Evolutionary conservation across 495 filamentous ascomycete species (phyloP), one percentile per base, ranked within the genome.

Genomic region (Peziza echinospora): DNA sequence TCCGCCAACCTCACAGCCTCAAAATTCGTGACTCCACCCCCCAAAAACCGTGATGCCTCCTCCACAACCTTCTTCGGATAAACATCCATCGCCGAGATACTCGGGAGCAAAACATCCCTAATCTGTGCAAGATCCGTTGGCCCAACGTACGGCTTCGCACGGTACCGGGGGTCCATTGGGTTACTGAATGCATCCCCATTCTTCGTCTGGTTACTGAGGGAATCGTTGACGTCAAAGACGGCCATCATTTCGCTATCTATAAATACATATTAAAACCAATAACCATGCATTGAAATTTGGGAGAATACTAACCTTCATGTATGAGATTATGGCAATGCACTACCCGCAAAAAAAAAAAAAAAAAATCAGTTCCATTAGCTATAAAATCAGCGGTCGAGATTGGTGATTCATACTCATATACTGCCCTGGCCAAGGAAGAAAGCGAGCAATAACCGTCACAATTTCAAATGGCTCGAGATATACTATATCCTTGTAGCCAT

Each of bases 201-300:
- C 22, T 54, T 53, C n/a, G 50, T 49, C n/a, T n/a, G n/a, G n/a
- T n/a, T n/a, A n/a, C n/a, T n/a, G n/a, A n/a, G n/a, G n/a, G n/a
- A n/a, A 41, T 49, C 44, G 40, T 55, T 53, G 26, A 64, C 59
- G 51, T 67, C 65, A 54, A 66, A 67, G 21, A 62, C 62, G 22
- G 57, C 65, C 65, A 66, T 66, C 65, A 68, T 67, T 28, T 65
- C 65, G 49, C 67, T 56, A 49, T 67, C 65, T n/a, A n/a, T n/a
- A n/a, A n/a, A n/a, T n/a, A n/a, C n/a, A n/a, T n/a, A n/a, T n/a
- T n/a, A n/a, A n/a, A n/a, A n/a, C n/a, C n/a, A n/a, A n/a, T n/a
- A n/a, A n/a, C n/a, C n/a, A n/a, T n/a, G n/a, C n/a, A n/a, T n/a
- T n/a, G n/a, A n/a, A n/a, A n/a, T n/a, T n/a, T n/a, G n/a, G n/a